Percentiles rank a stretch among this genome's conserved stretches.
Evolutionary conservation across 2,329 filamentous ascomycete species (phyloP).

Genomic region (Aspergillus bombycis): DNA sequence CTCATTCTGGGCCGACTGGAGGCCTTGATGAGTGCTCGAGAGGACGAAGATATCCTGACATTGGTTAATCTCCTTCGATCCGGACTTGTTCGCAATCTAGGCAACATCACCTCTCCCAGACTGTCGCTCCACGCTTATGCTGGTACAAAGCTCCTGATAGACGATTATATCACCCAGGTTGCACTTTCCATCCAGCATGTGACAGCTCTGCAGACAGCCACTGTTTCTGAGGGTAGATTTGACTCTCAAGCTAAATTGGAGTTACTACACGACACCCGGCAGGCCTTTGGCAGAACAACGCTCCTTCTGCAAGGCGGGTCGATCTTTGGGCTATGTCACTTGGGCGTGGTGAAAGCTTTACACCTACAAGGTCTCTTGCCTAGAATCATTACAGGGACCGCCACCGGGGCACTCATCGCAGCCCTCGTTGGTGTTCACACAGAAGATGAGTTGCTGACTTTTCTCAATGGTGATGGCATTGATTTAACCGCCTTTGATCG

Average conservation of each 20-base stretch:
- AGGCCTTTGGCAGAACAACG: constrained; percentile 84
- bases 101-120: constrained; percentile 80
- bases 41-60: constrained; percentile 71
- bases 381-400: constrained; percentile 87
- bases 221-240: constrained; percentile 54
- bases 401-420: constrained; percentile 85
- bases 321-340: constrained; percentile 86
- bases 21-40: constrained; percentile 69
- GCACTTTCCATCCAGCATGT: constrained; percentile 81
- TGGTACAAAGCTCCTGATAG: constrained; percentile 86
- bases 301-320: constrained; percentile 87
- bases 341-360: constrained; percentile 87
- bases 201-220: constrained; percentile 64
- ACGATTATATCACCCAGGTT: constrained; percentile 85
- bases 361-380: constrained; percentile 80
- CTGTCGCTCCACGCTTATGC: constrained; percentile 85
- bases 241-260: constrained; percentile 81
- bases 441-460: constrained; percentile 76
- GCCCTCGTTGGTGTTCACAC: constrained; percentile 86
- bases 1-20: constrained; percentile 78
- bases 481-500: constrained; percentile 77
- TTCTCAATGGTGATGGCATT: constrained; percentile 78
- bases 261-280: constrained; percentile 81
- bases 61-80: constrained; percentile 80
- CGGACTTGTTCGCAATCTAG: constrained; percentile 78